Base-by-base conservation (phyloP, 2,329 filamentous ascomycete species). In the Hirsutella minnesotensis region DNA sequence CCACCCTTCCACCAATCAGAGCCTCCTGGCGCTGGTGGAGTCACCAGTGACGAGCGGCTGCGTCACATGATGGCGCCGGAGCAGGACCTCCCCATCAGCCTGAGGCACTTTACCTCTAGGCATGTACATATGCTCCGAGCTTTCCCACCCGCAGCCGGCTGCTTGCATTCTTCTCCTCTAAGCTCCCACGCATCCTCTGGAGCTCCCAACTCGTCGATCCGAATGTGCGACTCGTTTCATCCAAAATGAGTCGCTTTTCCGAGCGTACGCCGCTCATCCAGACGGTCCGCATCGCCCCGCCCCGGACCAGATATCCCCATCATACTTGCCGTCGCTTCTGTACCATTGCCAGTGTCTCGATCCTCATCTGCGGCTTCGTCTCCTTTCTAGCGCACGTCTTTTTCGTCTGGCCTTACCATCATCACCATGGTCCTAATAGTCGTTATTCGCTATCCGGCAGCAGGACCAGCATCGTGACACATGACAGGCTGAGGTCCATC, bases 221-320 rank as follows among this genome's bases (percentile, higher is more conserved):
- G 18, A 4, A 27, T 27, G 12, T 27, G 35, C 35, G 16, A 20
- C 3, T 9, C 5, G 16, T 3, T 20, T 10, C 3, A 38, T 3
- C 3, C 34, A 38, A 5, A 13, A 42, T 43, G 41, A 22, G 16
- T 16, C 41, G 24, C 20, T 18, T 16, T 4, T 24, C 27, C 58
- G 81, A 86, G 65, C 68, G 67, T 44, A 83, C 80, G 40, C 82
- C 83, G 45, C 70, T 87, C 52, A 72, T 86, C 47, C 70, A 78
- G 53, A 79, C 74, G 41, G 75, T 85, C 46, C 70, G 57, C 16
- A 67, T 81, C 51, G 68, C 68, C 45, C 59, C 72, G 47, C 65
- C 67, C 46, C 67, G 67, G 52, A 67, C 62, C 49, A 68, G 78
- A 51, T 80, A 80, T 53, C 67, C 67, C 37, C 77, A 83, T 51